phyloP scores from a whole-genome alignment of 495 filamentous ascomycete genomes.

The Thozetella sp. region DNA sequence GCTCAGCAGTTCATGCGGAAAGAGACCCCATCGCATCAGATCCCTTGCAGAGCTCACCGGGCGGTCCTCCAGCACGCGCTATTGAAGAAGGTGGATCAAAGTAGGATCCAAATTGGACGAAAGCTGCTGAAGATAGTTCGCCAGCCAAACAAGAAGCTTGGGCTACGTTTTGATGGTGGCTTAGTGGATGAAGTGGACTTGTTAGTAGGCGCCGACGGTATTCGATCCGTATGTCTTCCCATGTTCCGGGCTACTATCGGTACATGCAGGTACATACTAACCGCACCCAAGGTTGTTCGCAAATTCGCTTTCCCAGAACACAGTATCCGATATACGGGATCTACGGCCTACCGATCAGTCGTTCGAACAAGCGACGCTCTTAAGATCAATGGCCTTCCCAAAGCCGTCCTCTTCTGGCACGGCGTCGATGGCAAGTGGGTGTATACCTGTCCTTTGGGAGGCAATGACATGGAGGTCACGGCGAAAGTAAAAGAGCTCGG shows the following conservation, averaged over 20 bases:
- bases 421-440: conserved; percentile 18
- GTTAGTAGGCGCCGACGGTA: conserved; percentile 23
- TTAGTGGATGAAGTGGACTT: conserved; percentile 19
- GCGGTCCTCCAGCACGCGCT: conserved; percentile 24
- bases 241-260: too few species aligned
- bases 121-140: conserved; percentile 3
- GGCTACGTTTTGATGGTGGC: conserved; percentile 19
- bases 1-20: conserved; percentile 9
- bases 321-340: conserved; percentile 19
- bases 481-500: conserved; percentile 10
- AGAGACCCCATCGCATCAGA: conserved; percentile 12
- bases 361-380: conserved; percentile 15
- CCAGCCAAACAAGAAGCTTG: conserved; percentile 1
- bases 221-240: conserved; percentile 22
- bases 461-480: conserved; percentile 20
- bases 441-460: conserved; percentile 22
- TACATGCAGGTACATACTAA: too few species aligned
- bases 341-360: conserved; percentile 23
- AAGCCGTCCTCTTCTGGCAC: conserved; percentile 26
- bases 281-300: conserved; percentile 15
- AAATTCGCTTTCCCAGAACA: conserved; percentile 23
- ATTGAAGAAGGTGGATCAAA: conserved; percentile 15
- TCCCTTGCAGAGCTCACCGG: conserved; percentile 20
- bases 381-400: conserved; percentile 17
- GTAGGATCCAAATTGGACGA: conserved; percentile 11